These are phyloP conservation scores for Pyrrhoderma lamaoense DNA, from an alignment of 1,284 basidiomycete genomes.

Conservation along the genomic window DNA sequence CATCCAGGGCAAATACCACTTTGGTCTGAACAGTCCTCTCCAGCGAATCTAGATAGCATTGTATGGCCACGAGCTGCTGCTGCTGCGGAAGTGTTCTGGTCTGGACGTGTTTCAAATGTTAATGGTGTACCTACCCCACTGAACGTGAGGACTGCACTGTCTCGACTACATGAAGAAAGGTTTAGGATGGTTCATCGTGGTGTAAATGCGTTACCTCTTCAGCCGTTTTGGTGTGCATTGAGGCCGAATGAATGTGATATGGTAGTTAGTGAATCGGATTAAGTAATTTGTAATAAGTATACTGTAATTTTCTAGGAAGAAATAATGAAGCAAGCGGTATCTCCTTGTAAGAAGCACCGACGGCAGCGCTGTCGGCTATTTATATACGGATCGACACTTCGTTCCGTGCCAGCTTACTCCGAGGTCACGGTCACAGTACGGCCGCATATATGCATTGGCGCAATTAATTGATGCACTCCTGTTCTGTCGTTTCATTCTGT, in stretches of 20 bases:
- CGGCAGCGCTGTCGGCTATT: too few species aligned
- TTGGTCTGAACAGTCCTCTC: conserved; percentile 41
- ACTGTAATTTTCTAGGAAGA: too few species aligned
- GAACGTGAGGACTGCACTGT: conserved; percentile 40
- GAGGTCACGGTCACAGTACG: too few species aligned
- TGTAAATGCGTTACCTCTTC: conserved; percentile 50
- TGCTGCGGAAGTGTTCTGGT: conserved; percentile 45
- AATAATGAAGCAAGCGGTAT: too few species aligned
- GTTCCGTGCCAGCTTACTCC: too few species aligned
- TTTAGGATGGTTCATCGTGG: conserved; percentile 59
- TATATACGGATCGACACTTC: too few species aligned
- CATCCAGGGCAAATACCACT: conserved; percentile 29
- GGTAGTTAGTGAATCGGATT: conserved; percentile 1
- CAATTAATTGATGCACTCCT: too few species aligned
- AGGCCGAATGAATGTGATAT: conserved; percentile 48
- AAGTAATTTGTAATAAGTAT: background rate
- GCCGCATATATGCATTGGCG: too few species aligned
- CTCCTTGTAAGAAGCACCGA: too few species aligned
- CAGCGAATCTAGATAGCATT: conserved; percentile 34
- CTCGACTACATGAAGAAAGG: conserved; percentile 54
- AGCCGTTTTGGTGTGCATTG: conserved; percentile 69
- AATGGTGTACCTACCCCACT: conserved; percentile 18
- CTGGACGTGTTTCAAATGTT: conserved; percentile 26
- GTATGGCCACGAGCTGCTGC: conserved; percentile 44
- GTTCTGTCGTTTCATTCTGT: too few species aligned